Evolutionary conservation across 2,329 filamentous ascomycete species (phyloP), one percentile per base, ranked within the genome.

Genomic region (Polychaeton citri): DNA sequence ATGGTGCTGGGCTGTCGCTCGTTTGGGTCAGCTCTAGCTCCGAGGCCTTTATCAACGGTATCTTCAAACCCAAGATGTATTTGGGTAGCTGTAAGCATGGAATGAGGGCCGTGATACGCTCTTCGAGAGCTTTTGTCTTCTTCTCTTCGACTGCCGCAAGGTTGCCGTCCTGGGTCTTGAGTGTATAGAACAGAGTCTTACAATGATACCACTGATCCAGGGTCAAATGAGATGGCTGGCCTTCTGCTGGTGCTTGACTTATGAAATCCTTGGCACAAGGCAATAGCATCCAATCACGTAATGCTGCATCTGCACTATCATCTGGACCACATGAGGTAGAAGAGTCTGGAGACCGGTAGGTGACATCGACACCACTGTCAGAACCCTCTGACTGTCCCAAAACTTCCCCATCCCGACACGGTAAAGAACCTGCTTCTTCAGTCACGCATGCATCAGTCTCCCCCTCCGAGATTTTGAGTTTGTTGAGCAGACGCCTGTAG

Each of bases 61-160:
- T 40, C n/a, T 44, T 35, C 18, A 55, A 40, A n/a, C 48, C 41
- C 20, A 42, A 44, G 16, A 56, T 47, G 35, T 58, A 57, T 35
- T 58, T 58, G n/a, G 54, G 55, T 1, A 58, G 38, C 2, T 43
- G 38, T 30, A 56, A 49, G 7, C 43, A 36, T 3, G 52, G 53
- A 2, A 52, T 43, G 20, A 54, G 39, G 18, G 46, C 40, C 3
- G 35, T 19, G 24, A 53, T 49, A 15, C 45, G 48, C 15, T 45
- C 30, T 16, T 39, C 30, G 12, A 51, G 37, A 5, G 41, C 47
- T 7, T 36, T 35, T 13, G 36, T 43, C 10, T 42, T 43, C 36
- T 48, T 45, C 4, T 50, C 30, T 21, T 54, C 48, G 6, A 43
- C 37, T 8, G 51, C 49, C 21, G 36, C 21, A 3, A 57, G 39